These are phyloP conservation scores for Trichoderma pleuroti DNA, from an alignment of 2,329 filamentous ascomycete species.

Conservation along the genomic window DNA sequence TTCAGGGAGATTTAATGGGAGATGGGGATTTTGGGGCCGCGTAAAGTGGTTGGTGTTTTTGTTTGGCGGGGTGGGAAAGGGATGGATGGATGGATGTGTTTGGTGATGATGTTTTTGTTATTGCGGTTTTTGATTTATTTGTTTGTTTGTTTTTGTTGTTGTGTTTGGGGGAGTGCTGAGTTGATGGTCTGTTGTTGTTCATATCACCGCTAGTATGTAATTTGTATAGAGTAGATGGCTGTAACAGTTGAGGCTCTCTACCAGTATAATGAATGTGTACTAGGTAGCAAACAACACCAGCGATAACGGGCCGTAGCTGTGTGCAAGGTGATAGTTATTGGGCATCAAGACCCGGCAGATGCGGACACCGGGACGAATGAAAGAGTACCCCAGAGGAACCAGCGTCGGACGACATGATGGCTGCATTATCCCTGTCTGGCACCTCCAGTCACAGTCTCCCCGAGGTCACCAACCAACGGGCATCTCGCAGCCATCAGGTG, in stretches of 20 bases:
- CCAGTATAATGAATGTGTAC: no score
- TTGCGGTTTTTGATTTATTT: neutral
- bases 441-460: neutral
- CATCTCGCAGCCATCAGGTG: neutral
- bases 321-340: neutral
- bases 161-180: neutral
- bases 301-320: neutral
- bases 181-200: neutral
- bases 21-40: neutral
- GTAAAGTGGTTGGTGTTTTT: neutral
- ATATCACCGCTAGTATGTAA: neutral
- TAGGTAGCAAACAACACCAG: neutral
- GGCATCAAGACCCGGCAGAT: neutral
- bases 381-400: neutral
- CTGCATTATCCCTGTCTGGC: neutral
- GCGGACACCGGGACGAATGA: neutral
- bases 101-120: neutral
- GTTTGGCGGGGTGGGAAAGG: neutral
- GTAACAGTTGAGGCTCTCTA: neutral
- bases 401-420: neutral
- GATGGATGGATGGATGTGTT: neutral
- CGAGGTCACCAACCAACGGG: neutral
- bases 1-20: constrained; percentile 7
- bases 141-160: neutral
- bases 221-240: neutral